phyloP scores from a whole-genome alignment of 2,329 filamentous ascomycete genomes.

The Xylariaceae sp. region DNA sequence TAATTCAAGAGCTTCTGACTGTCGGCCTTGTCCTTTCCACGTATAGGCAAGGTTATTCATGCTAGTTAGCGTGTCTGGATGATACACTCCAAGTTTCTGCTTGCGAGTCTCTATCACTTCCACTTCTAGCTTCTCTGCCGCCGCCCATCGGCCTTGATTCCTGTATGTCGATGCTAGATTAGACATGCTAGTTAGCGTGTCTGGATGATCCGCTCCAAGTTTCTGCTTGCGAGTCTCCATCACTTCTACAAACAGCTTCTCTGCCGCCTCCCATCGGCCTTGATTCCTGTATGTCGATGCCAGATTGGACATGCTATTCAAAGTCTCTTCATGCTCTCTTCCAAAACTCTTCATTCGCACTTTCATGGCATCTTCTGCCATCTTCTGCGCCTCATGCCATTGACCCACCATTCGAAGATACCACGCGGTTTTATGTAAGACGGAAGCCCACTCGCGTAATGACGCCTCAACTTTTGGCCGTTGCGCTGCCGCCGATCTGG shows the following conservation, averaged over 20 bases:
- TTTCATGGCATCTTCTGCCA: too few species aligned
- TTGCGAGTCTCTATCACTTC: neutral
- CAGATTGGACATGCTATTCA: neutral
- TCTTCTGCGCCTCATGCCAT: too few species aligned
- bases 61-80: neutral
- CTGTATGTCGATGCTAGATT: neutral
- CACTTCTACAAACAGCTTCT: neutral
- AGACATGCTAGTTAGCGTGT: neutral
- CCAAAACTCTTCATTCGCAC: neutral
- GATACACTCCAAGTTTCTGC: neutral
- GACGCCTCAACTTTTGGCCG: too few species aligned
- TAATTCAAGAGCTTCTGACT: neutral
- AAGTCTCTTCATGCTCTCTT: neutral
- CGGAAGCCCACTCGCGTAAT: too few species aligned
- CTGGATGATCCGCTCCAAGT: neutral
- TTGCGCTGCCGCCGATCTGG: neutral
- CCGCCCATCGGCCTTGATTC: neutral
- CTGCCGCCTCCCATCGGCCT: neutral
- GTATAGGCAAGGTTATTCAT: neutral
- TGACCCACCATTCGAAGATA: too few species aligned
- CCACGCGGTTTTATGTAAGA: too few species aligned
- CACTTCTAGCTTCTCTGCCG: neutral
- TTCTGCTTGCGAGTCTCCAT: conserved; percentile 2
- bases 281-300: neutral
- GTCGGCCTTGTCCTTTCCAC: neutral